Percentiles rank a stretch among this genome's conserved stretches.
These are phyloP conservation scores for Pleurotus eryngii DNA, from an alignment of 768 basidiomycete species.

Conservation along the genomic window DNA sequence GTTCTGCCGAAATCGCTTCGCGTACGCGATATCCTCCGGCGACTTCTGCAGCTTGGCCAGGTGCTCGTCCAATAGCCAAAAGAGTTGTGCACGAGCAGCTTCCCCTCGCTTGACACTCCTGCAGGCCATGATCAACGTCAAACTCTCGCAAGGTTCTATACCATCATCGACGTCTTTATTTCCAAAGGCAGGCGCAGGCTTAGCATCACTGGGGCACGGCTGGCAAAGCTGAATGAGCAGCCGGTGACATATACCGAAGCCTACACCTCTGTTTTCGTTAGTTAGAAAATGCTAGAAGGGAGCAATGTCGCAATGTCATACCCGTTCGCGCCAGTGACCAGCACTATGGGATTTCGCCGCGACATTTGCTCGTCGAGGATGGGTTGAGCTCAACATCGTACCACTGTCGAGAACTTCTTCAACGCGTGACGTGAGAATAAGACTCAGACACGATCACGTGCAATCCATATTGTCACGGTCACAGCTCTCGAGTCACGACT, in stretches of 20 bases:
- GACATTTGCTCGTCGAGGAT: constrained; percentile 12
- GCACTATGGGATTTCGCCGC: constrained; percentile 41
- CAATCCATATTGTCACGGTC: background rate
- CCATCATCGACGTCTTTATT: constrained; percentile 4
- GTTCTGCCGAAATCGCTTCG: constrained; percentile 54
- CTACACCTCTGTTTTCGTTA: constrained; percentile 59
- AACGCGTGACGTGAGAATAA: background rate
- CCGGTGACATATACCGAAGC: constrained; percentile 80
- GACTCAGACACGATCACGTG: constrained; percentile 9
- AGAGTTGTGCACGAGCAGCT: constrained; percentile 53
- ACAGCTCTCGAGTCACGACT: background rate
- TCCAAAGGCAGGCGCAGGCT: constrained; percentile 21
- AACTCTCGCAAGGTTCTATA: constrained; percentile 39
- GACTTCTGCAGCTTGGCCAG: constrained; percentile 33
- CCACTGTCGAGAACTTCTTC: background rate
- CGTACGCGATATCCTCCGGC: constrained; percentile 46
- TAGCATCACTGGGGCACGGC: constrained; percentile 45
- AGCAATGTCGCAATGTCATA: constrained; percentile 23
- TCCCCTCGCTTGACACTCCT: constrained; percentile 63
- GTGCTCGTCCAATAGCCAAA: constrained; percentile 50
- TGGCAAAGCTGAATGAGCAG: constrained; percentile 67
- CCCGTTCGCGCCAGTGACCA: constrained; percentile 75
- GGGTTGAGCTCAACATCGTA: background rate
- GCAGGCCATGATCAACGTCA: constrained; percentile 82
- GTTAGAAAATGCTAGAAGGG: background rate